Percentiles rank a stretch among this genome's conserved stretches.
These are phyloP conservation scores for Gaillardinia entomophila DNA, from an alignment of 805 yeast species.

Conservation along the genomic window DNA sequence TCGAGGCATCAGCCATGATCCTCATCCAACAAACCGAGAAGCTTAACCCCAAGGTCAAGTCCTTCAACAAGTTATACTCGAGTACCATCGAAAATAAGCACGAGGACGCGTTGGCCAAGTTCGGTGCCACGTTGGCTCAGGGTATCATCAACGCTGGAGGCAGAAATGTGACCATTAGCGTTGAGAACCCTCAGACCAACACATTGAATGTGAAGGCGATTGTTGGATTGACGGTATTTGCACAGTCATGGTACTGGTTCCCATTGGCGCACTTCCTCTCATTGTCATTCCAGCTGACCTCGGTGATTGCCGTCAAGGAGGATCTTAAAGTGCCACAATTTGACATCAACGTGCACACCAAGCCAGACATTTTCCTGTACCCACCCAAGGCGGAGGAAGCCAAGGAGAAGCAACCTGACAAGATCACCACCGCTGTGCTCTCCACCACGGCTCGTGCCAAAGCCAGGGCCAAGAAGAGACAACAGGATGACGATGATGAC, in stretches of 20 bases:
- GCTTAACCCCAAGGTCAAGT: constrained; percentile 71
- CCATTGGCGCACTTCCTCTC: constrained; percentile 92
- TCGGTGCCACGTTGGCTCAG: constrained; percentile 95
- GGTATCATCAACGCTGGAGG: constrained; percentile 99
- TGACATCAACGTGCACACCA: constrained; percentile 73
- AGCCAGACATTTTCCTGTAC: constrained; percentile 74
- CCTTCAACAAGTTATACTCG: constrained; percentile 67
- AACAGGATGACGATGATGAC: constrained; percentile 46
- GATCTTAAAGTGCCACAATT: constrained; percentile 86
- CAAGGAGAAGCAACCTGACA: constrained; percentile 78
- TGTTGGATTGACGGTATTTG: constrained; percentile 83
- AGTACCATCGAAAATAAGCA: constrained; percentile 79
- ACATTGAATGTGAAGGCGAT: constrained; percentile 87
- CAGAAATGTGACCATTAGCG: constrained; percentile 87
- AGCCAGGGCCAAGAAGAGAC: constrained; percentile 75
- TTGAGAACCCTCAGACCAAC: constrained; percentile 84
- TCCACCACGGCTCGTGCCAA: constrained; percentile 94
- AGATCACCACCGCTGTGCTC: constrained; percentile 85
- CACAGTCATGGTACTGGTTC: constrained; percentile 98
- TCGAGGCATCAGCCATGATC: constrained; percentile 87
- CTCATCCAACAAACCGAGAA: constrained; percentile 83
- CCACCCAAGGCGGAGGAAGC: constrained; percentile 84
- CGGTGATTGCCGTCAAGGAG: constrained; percentile 77
- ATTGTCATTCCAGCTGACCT: constrained; percentile 87
- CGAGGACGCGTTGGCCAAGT: constrained; percentile 95